Conservation (phyloP, 2,329 filamentous ascomycete genomes). For the Nemania sp. region DNA sequence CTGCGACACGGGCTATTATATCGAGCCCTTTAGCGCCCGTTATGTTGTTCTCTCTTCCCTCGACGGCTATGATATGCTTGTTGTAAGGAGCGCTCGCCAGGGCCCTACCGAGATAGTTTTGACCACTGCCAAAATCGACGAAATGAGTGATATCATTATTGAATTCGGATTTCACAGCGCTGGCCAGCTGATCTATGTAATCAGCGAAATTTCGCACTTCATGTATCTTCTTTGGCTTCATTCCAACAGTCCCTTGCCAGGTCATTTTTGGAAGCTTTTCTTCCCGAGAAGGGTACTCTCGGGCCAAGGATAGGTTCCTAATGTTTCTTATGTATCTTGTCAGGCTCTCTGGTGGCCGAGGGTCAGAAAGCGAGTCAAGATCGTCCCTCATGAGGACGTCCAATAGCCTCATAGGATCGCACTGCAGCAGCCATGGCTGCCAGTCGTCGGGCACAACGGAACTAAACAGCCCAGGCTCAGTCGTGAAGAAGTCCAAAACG, state of each 20-base stretch:
- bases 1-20: constrained; percentile 74
- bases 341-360: constrained; percentile 58
- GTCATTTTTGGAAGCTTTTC: constrained; percentile 62
- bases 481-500: constrained; percentile 93
- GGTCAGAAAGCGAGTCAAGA: constrained; percentile 48
- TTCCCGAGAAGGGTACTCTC: constrained; percentile 57
- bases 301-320: constrained; percentile 66
- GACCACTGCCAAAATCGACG: constrained; percentile 93
- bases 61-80: constrained; percentile 85
- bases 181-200: constrained; percentile 69
- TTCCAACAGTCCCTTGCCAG: constrained; percentile 77
- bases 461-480: constrained; percentile 79
- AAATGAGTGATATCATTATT: constrained; percentile 74
- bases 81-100: constrained; percentile 86
- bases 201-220: constrained; percentile 90
- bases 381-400: constrained; percentile 82
- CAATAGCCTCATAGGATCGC: constrained; percentile 74
- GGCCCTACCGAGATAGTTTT: constrained; percentile 91
- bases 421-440: constrained; percentile 74
- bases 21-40: constrained; percentile 83
- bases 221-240: constrained; percentile 95
- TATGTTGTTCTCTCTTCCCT: constrained; percentile 85
- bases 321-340: constrained; percentile 73
- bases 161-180: constrained; percentile 61
- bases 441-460: constrained; percentile 77